Evolutionary conservation across 1,284 basidiomycete species (phyloP), one percentile per base, ranked within the genome.

Genomic region (Ganoderma lingzhi): DNA sequence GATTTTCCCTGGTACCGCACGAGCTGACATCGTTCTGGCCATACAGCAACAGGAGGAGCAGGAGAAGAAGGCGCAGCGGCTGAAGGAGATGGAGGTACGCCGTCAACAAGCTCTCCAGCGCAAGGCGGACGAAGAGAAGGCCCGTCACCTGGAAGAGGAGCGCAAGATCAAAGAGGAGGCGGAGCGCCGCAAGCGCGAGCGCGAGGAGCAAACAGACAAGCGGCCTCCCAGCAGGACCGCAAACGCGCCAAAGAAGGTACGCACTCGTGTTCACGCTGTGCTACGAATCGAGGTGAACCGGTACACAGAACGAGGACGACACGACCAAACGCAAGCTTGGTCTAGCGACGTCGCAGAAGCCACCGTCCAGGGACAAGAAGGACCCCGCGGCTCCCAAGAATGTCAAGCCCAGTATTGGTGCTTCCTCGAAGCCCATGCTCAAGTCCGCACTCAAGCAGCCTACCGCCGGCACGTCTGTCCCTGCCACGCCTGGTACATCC

Each of bases 31-130:
- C 8, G 14, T 5, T 6, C 59, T 30, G 44, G 23, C 28, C 42
- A 56, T 74, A 39, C 75, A 97, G 95, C 94, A 96, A 85, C 93
- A 96, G 84, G 93, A 93, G 71, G 93, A 94, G 75, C 86, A 87
- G 45, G 93, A 95, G 71, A 94, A 93, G 81, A 96, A 94, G 79
- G 88, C 87, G 1, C 83, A 85, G 3, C 83, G 92, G 32, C 81
- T 92, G 70, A 93, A 91, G 75, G 93, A 96, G 73, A 92, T 93
- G 86, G 95, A 96, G 74, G 85, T 87, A 64, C 85, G 93, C 59
- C 88, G 93, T 32, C 90, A 92, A 70, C 87, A 87, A 19, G 90
- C 88, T 2, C 81, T 88, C 64, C 90, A 93, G 77, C 87, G 89
- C 78, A 96, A 95, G 79, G 90, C 86, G 1, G 94, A 94, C 65